These are phyloP conservation scores for Rhizophora apiculata DNA, from an alignment of 345 rosid genomes.

Conservation along the genomic window DNA sequence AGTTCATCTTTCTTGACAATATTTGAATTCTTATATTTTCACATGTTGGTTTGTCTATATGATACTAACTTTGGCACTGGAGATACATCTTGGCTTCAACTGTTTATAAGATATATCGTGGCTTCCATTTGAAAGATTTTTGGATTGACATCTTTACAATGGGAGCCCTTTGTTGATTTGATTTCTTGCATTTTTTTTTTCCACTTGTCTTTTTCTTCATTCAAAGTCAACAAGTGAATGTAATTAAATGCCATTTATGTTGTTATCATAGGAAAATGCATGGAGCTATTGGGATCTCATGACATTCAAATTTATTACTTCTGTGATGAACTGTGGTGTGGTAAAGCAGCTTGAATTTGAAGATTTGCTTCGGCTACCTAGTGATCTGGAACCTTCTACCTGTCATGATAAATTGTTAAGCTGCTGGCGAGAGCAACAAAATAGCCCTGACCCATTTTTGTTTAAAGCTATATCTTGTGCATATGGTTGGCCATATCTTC, in stretches of 20 bases:
- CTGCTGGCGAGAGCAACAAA: constrained; percentile 62
- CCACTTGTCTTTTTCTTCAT: not conserved
- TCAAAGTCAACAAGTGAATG: not conserved
- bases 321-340: constrained; percentile 61
- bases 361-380: constrained; percentile 68
- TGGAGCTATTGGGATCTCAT: constrained; percentile 53
- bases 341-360: constrained; percentile 77
- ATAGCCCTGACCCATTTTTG: constrained; percentile 48
- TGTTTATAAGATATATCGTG: too few relatives aligned
- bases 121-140: too few relatives aligned
- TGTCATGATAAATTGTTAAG: constrained; percentile 55
- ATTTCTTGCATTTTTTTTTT: too few relatives aligned
- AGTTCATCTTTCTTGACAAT: too few relatives aligned
- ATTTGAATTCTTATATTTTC: too few relatives aligned
- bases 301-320: constrained; percentile 58
- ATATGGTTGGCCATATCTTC: constrained; percentile 78
- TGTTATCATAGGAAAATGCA: constrained; percentile 39
- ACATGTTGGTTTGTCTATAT: too few relatives aligned
- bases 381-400: constrained; percentile 67
- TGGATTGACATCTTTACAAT: too few relatives aligned
- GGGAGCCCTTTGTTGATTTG: too few relatives aligned
- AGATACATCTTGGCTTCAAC: too few relatives aligned
- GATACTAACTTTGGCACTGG: too few relatives aligned
- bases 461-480: constrained; percentile 68
- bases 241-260: not conserved